Base-by-base conservation (phyloP, 441 rosid species). In the Erodium moschatum region DNA sequence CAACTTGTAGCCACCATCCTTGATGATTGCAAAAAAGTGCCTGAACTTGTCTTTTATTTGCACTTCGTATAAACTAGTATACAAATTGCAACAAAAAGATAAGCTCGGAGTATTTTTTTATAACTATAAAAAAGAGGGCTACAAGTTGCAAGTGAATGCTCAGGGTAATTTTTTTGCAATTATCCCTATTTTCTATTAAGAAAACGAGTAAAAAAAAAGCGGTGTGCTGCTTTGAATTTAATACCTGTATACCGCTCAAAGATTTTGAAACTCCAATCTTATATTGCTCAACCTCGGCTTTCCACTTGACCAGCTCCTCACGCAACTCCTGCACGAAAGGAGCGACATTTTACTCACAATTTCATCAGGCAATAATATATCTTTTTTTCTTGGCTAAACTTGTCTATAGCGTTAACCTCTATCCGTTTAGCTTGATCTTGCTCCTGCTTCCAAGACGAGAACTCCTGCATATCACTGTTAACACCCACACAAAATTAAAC, bases 191-290 rank as follows among this genome's bases (percentile, higher is more conserved):
- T 52, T 52, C 58, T 52, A 52, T 52, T 52, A 52, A 52, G 6
- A 56, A 19, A 19, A 38, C 5, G 42, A 38, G 42, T 19, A 19
- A 56, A 56, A 42, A 56, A 42, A 40, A 69, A 77, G 16, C 2
- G 13, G 63, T 10, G 5, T 21, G 67, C 12, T 74, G 64, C 54
- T 46, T 15, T 24, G 27, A 24, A 24, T 24, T 24, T 19, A 52
- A 56, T 76, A 89, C 98, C 98, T 89, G 92, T 80, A 88, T 74
- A 60, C 84, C 81, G 56, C 81, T 72, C 82, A 92, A 78, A 13
- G 97, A 90, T 68, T 76, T 81, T 62, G 96, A 81, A 75, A 89
- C 79, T 76, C 84, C 88, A 70, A 69, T 65, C 62, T 89, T 65
- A 71, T 76, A 72, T 78, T 85, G 84, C 75, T 90, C 88, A 15